A percentile compares a stretch with the other conserved stretches of the same genome.
Evolutionary conservation across 306 rosid species (phyloP).

Genomic region (Ceratonia siliqua): DNA sequence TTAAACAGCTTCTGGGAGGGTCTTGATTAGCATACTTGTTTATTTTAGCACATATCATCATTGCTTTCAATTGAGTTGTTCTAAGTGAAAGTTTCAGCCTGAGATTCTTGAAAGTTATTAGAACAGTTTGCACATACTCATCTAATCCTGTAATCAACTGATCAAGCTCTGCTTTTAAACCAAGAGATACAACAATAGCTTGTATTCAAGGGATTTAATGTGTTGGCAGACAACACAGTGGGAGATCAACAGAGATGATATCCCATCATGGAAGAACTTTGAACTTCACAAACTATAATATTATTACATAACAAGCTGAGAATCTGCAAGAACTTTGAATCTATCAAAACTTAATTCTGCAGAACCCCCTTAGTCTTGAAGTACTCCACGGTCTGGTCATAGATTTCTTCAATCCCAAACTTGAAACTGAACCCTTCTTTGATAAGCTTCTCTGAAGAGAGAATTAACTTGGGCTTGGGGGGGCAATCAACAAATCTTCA

Average conservation of each 20-base stretch:
- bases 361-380: constrained; percentile 62
- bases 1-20: too few relatives aligned
- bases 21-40: not conserved
- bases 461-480: constrained; percentile 52
- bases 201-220: not conserved
- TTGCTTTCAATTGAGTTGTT: not conserved
- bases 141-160: not conserved
- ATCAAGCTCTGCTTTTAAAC: not conserved
- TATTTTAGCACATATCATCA: not conserved
- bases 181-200: not conserved
- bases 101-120: not conserved
- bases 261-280: not conserved
- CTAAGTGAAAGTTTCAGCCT: too few relatives aligned
- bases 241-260: not conserved
- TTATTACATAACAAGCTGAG: not conserved
- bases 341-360: constrained; percentile 36
- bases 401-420: constrained; percentile 62
- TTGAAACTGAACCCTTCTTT: constrained; percentile 77
- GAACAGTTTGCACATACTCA: not conserved
- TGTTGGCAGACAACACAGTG: constrained; percentile 5
- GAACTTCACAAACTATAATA: not conserved
- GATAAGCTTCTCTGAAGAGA: constrained; percentile 72
- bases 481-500: constrained; percentile 71
- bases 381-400: constrained; percentile 67
- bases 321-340: constrained; percentile 14